Base-by-base conservation (phyloP, 2,329 filamentous ascomycete species). In the Pseudogymnoascus pannorum region DNA sequence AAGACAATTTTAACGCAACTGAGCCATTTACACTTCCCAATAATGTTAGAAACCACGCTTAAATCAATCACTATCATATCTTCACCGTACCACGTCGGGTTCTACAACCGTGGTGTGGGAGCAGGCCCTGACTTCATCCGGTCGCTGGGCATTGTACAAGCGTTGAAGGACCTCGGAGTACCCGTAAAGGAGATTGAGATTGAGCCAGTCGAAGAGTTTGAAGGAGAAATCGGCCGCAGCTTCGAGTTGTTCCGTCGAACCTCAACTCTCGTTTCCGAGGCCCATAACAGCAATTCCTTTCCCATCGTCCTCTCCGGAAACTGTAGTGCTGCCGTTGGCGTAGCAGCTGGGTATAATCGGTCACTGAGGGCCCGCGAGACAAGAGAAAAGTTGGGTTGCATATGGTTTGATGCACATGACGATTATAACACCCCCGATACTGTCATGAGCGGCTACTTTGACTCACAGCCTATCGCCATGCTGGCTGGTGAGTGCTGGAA, bases 341-440 rank as follows among this genome's bases (percentile, higher is more conserved):
- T 73, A 0, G 72, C 71, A 0, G 75, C 74, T 3, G 75, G 76
- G 0, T 60, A 76, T 4, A 57, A 60, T 9, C 57, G 31, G 26
- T 24, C 54, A 12, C 16, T 24, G 3, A 35, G 8, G 14, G 20
- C 35, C 5, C 59, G 61, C 2, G 18, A 63, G 12, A 22, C 61
- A 0, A 60, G 61, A n/a, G 33, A 61, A 4, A 66, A 70, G 12
- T 66, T 75, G 1, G 66, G 66, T 0, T 75, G 73, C 38, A 66
- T 77, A 9, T 78, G 75, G 68, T 76, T 78, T 57, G 76, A 78
- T 54, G 76, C 75, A 2, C 76, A 78, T 51, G 75, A 77, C 58
- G 75, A 78, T 60, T 71, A 75, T 57, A 72, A 75, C 48, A 73
- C 70, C 0, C 73, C 74, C 0, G 69, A 71, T 20, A 72, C 72